A percentile compares a stretch with the other conserved stretches of the same genome.
phyloP scores from a whole-genome alignment of 2,329 filamentous ascomycete species.

The Aureobasidium sp. region DNA sequence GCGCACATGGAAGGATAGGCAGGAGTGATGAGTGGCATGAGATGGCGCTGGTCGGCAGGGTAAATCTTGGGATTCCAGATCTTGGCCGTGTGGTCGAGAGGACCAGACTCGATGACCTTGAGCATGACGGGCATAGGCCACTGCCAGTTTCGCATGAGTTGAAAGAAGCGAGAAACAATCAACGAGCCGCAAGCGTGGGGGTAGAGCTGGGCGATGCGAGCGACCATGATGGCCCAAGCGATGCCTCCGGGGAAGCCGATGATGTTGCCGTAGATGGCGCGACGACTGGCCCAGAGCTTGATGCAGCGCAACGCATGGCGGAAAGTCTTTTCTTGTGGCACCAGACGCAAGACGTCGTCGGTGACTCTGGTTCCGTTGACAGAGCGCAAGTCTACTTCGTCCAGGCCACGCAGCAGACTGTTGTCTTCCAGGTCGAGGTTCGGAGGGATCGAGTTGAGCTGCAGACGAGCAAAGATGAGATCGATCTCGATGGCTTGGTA shows the following conservation, averaged over 20 bases:
- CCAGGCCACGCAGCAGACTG: slow-evolving; percentile 73
- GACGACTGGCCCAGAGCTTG: slow-evolving; percentile 91
- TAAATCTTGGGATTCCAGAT: slow-evolving; percentile 94
- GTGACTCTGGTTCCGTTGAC: slow-evolving; percentile 93
- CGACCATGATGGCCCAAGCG: slow-evolving; percentile 96
- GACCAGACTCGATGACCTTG: slow-evolving; percentile 77
- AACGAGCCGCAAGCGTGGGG: slow-evolving; percentile 84
- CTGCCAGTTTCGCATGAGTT: slow-evolving; percentile 81
- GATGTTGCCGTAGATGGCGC: slow-evolving; percentile 91
- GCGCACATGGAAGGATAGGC: slow-evolving; percentile 97
- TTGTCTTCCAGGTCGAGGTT: slow-evolving; percentile 75
- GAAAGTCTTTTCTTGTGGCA: slow-evolving; percentile 86
- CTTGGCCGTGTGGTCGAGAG: slow-evolving; percentile 59
- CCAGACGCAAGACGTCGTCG: slow-evolving; percentile 80
- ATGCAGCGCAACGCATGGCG: slow-evolving; percentile 82
- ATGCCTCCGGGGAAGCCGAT: slow-evolving; percentile 95
- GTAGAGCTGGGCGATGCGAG: slow-evolving; percentile 91
- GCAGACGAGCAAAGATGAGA: slow-evolving; percentile 58
- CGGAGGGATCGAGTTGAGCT: slow-evolving; percentile 37
- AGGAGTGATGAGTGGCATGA: slow-evolving; percentile 98
- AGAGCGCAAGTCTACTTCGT: slow-evolving; percentile 79
- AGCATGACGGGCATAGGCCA: slow-evolving; percentile 93
- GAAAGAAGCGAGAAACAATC: slow-evolving; percentile 89
- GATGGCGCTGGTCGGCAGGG: slow-evolving; percentile 70
- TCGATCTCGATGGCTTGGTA: slow-evolving; percentile 89